These are phyloP conservation scores for Nannizzia gypsea DNA, from an alignment of 2,329 filamentous ascomycete genomes.

Conservation along the genomic window DNA sequence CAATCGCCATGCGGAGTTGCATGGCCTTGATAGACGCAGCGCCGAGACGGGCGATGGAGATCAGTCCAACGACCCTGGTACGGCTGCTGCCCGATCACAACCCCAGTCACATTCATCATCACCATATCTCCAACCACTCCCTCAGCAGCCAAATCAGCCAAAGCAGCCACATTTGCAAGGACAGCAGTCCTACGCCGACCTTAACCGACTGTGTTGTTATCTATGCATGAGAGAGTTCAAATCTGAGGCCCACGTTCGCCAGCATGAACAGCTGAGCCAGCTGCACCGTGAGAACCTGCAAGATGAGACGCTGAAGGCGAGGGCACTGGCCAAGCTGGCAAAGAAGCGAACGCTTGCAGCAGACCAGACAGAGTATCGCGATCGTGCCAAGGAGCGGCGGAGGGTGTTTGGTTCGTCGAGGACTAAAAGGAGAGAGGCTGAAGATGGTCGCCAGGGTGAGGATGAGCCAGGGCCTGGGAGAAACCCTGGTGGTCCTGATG, in stretches of 20 bases:
- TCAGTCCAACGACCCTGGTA: not conserved
- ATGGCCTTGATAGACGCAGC: constrained; percentile 35
- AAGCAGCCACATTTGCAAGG: constrained; percentile 27
- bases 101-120: constrained; percentile 12
- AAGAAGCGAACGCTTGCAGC: constrained; percentile 28
- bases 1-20: constrained; percentile 56
- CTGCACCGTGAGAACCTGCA: constrained; percentile 46
- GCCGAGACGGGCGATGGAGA: constrained; percentile 16
- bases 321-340: constrained; percentile 31
- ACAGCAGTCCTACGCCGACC: constrained; percentile 48
- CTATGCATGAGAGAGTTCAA: constrained; percentile 51
- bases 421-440: constrained; percentile 26
- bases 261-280: constrained; percentile 48
- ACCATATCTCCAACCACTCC: constrained; percentile 7
- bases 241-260: constrained; percentile 42
- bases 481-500: not conserved
- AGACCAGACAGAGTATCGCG: constrained; percentile 34
- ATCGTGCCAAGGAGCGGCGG: constrained; percentile 37
- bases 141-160: constrained; percentile 18
- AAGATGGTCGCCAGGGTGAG: constrained; percentile 10
- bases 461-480: constrained; percentile 6
- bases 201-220: constrained; percentile 47
- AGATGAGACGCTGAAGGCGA: constrained; percentile 36
- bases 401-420: constrained; percentile 32
- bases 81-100: constrained; percentile 1